A percentile compares a stretch with the other conserved stretches of the same genome.
phyloP scores from a whole-genome alignment of 441 rosid species.

The Euphorbia corollata region DNA sequence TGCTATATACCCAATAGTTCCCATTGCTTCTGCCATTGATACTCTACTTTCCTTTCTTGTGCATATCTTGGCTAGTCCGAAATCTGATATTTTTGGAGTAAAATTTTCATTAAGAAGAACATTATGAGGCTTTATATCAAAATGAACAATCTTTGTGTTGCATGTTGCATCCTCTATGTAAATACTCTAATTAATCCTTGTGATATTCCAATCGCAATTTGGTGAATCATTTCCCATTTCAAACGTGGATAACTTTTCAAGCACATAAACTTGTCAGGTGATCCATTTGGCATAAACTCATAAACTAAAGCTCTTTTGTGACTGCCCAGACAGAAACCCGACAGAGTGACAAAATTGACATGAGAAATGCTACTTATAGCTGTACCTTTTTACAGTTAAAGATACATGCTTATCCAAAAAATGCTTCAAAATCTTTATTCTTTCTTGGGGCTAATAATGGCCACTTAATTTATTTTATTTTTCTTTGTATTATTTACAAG shows the following conservation, averaged over 20 bases:
- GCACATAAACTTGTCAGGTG: constrained; percentile 28
- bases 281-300: constrained; percentile 39
- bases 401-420: background rate
- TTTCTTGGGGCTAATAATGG: background rate
- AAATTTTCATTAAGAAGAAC: constrained; percentile 13
- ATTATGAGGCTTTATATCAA: constrained; percentile 18
- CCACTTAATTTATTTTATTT: background rate
- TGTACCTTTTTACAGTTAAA: background rate
- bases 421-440: background rate
- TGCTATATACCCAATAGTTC: constrained; percentile 25
- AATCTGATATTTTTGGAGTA: constrained; percentile 25
- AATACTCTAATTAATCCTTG: constrained; percentile 25
- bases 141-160: constrained; percentile 24
- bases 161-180: constrained; percentile 28
- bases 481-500: too few relatives aligned
- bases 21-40: constrained; percentile 27
- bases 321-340: constrained; percentile 35
- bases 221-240: constrained; percentile 20
- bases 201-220: constrained; percentile 22
- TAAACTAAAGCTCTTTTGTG: constrained; percentile 31
- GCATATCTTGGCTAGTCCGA: constrained; percentile 27
- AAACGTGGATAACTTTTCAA: background rate
- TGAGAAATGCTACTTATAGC: constrained; percentile 31
- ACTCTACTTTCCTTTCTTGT: constrained; percentile 26
- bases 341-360: constrained; percentile 25